These are phyloP conservation scores for Phaeoacremonium minimum DNA, from an alignment of 2,329 filamentous ascomycete genomes.

Conservation along the genomic window DNA sequence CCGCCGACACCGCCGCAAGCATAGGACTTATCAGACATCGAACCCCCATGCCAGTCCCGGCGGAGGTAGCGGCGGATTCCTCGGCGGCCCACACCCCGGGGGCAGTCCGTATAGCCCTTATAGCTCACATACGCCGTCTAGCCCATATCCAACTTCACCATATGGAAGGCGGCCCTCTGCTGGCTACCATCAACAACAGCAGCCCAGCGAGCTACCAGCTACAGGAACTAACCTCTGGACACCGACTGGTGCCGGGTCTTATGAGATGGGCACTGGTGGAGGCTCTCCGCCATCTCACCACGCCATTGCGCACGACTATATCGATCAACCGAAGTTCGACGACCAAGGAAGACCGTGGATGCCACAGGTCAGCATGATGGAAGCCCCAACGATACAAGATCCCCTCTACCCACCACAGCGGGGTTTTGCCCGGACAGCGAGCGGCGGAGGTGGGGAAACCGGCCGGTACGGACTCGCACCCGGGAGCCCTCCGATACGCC, in stretches of 20 bases:
- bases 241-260: not conserved
- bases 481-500: not conserved
- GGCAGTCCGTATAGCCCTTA: not conserved
- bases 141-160: not conserved
- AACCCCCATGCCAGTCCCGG: not conserved
- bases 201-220: constrained; percentile 4
- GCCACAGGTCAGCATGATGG: constrained; percentile 6
- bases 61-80: not conserved
- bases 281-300: not conserved
- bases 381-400: not conserved
- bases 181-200: constrained; percentile 5
- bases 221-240: not conserved
- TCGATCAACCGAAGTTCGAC: constrained; percentile 7
- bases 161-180: not conserved
- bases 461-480: not conserved
- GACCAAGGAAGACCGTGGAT: constrained; percentile 5
- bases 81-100: not conserved
- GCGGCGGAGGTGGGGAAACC: not conserved
- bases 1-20: constrained; percentile 14
- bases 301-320: not conserved
- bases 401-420: not conserved
- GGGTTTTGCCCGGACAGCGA: too few relatives aligned
- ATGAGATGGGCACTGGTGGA: not conserved
- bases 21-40: too few relatives aligned
- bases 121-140: not conserved